Conservation (phyloP, 768 basidiomycete genomes). For the Suillus lakei region DNA sequence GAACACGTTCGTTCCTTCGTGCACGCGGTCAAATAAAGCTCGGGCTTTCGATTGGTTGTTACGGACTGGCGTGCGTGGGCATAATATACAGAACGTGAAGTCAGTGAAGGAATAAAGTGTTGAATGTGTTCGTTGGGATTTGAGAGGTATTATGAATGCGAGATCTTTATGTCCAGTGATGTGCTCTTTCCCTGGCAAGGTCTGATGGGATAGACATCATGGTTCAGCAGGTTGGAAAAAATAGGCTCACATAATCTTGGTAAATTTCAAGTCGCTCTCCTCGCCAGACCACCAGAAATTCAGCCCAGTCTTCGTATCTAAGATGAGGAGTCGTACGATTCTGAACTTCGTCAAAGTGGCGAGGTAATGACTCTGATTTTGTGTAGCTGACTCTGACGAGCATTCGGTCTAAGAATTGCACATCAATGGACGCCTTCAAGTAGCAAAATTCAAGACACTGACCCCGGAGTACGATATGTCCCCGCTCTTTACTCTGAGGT, state of each 20-base stretch:
- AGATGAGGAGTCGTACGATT: constrained; percentile 68
- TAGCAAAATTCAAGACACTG: constrained; percentile 17
- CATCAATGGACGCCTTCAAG: constrained; percentile 17
- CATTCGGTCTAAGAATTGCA: constrained; percentile 75
- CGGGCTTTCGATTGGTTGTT: constrained; percentile 46
- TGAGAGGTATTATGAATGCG: constrained; percentile 77
- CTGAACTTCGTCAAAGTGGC: constrained; percentile 66
- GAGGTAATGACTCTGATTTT: constrained; percentile 51
- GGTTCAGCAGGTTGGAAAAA: background rate
- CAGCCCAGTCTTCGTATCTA: constrained; percentile 70
- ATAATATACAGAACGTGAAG: constrained; percentile 78
- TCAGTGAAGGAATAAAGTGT: constrained; percentile 90
- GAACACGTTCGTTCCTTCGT: constrained; percentile 82
- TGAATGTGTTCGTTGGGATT: constrained; percentile 62
- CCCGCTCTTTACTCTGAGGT: constrained; percentile 34
- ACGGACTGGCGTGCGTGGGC: constrained; percentile 55
- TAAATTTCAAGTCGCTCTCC: constrained; percentile 81
- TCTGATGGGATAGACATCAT: constrained; percentile 39
- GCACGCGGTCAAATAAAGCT: constrained; percentile 51
- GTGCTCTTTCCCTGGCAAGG: constrained; percentile 69
- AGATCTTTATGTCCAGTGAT: constrained; percentile 76
- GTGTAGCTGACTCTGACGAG: constrained; percentile 77
- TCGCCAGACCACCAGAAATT: constrained; percentile 88
- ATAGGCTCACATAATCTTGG: constrained; percentile 73
- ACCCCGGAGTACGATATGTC: constrained; percentile 80